phyloP scores from a whole-genome alignment of 768 basidiomycete genomes.

The Mycena amicta region DNA sequence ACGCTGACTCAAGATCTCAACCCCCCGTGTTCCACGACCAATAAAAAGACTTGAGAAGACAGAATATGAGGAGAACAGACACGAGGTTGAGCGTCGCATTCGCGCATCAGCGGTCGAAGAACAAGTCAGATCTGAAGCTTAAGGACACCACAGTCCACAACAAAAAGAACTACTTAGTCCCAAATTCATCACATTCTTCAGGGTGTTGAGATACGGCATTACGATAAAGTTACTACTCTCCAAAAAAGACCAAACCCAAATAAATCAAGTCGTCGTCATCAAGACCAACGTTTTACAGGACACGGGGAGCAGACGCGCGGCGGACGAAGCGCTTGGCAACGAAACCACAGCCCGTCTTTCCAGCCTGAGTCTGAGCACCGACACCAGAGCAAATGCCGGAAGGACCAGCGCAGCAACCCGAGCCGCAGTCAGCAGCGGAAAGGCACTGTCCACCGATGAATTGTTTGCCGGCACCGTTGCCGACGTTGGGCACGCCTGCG shows the following conservation, averaged over 20 bases:
- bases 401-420: not conserved
- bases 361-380: not conserved
- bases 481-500: not conserved
- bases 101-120: too few species aligned
- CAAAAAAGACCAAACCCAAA: too few species aligned
- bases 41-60: too few species aligned
- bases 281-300: not conserved
- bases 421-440: not conserved
- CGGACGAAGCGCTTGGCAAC: not conserved
- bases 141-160: too few species aligned
- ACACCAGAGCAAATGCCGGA: not conserved
- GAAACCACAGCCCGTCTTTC: not conserved
- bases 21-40: too few species aligned
- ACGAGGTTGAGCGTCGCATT: too few species aligned
- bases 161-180: too few species aligned
- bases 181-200: too few species aligned
- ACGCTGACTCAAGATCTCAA: not conserved
- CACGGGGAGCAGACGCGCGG: not conserved
- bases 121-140: too few species aligned
- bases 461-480: not conserved
- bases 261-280: not conserved
- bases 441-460: not conserved
- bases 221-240: too few species aligned
- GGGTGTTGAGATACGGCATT: too few species aligned
- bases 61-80: too few species aligned